Evolutionary conservation across 225 moss, liverwort and hornwort genomes (phyloP), one percentile per base, ranked within the genome.

Genomic region (Rhytidiadelphus loreus): DNA sequence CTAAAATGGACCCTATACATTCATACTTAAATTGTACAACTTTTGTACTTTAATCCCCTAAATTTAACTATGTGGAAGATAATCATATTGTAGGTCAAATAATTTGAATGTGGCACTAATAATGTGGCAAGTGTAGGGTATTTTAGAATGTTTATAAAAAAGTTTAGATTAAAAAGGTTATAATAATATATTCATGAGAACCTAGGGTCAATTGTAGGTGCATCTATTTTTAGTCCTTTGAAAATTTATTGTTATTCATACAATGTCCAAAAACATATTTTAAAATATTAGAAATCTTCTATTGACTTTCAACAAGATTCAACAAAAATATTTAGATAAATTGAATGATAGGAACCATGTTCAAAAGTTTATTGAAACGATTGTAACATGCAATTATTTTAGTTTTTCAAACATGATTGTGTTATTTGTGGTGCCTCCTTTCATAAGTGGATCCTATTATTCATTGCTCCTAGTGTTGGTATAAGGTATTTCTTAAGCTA

Each of bases 221-320:
- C 13, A 39, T 57, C 4, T 56, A 39, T 57, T n/a, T n/a, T 57
- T 57, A 26, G 11, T 6, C n/a, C 26, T 56, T 17, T 23, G 16
- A n/a, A 1, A 56, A n/a, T 16, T 23, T 55, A n/a, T 37, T 25
- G 11, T 26, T 26, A 16, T 11, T 78, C 10, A 57, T 28, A 57
- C 3, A 57, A 79, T 57, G 39, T 39, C 28, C 4, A 39, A 11
- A 16, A 56, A n/a, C 0, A 26, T 1, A n/a, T 56, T 77, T 20
- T 0, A 9, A 22, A 28, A 8, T 24, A 37, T 23, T 24, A 14
- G 0, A 25, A 16, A 9, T 24, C 2, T 77, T 25, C 1, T 25
- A 16, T 24, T 37, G 11, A 1, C 16, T 56, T 0, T 4, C 11
- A 26, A 25, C 0, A 0, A 26, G 17, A 17, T 56, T 55, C 3